phyloP scores from a whole-genome alignment of 768 basidiomycete genomes.

The Cyclocybe cylindracea region DNA sequence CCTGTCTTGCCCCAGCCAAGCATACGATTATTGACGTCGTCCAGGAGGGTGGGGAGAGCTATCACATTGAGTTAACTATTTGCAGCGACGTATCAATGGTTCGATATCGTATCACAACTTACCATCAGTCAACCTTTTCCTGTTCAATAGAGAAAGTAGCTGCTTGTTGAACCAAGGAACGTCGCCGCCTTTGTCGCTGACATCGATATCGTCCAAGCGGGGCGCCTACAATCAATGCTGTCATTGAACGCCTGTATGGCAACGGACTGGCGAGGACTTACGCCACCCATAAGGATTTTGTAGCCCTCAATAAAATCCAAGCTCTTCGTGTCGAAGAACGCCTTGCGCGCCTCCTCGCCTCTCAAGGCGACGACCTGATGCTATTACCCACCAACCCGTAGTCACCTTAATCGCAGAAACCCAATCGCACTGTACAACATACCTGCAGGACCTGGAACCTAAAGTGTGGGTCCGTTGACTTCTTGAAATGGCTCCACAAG shows the following conservation, averaged over 20 bases:
- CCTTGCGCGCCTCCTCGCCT: conserved; percentile 32
- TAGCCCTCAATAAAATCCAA: conserved; percentile 34
- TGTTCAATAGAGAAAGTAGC: conserved; percentile 16
- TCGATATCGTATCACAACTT: not conserved
- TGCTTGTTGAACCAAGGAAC: conserved; percentile 24
- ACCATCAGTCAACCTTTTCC: conserved; percentile 20
- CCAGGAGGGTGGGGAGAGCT: conserved; percentile 28
- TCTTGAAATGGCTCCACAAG: conserved; percentile 24
- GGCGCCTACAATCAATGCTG: conserved; percentile 12
- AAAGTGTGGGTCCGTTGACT: conserved; percentile 22
- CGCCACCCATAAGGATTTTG: conserved; percentile 32
- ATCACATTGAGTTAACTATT: too few relatives aligned
- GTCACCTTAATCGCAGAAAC: not conserved
- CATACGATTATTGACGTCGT: conserved; percentile 28
- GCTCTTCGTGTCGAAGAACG: conserved; percentile 29
- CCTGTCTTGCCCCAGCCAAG: conserved; percentile 28
- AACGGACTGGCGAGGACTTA: conserved; percentile 10
- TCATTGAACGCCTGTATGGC: not conserved
- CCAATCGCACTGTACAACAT: not conserved
- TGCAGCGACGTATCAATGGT: not conserved
- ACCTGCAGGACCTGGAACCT: conserved; percentile 31
- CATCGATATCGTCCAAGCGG: conserved; percentile 23
- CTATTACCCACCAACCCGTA: conserved; percentile 2
- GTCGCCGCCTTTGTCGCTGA: conserved; percentile 13
- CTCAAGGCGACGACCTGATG: conserved; percentile 28